Percentiles rank a stretch among this genome's conserved stretches.
Conservation (phyloP, 257 asterid species). For the Plantago elongata region DNA sequence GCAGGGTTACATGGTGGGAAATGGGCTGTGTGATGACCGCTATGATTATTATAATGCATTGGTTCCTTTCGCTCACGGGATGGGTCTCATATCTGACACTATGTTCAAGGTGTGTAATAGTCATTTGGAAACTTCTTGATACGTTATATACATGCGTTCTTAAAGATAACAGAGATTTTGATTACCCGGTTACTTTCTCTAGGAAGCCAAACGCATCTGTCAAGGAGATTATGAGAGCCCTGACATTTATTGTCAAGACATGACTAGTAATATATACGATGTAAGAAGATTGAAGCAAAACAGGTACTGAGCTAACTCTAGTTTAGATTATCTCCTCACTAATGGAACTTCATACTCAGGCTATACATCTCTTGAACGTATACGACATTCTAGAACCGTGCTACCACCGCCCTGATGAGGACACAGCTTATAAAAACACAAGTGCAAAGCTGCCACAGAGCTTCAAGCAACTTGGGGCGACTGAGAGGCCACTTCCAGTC, state of each 20-base stretch:
- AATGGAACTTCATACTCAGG: conserved; percentile 21
- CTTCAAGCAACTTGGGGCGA: conserved; percentile 43
- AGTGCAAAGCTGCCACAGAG: conserved; percentile 36
- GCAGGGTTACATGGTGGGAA: conserved; percentile 63
- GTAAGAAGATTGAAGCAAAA: conserved; percentile 12
- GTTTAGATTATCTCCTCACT: neutral
- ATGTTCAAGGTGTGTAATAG: conserved; percentile 32
- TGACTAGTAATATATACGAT: conserved; percentile 18
- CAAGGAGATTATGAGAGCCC: conserved; percentile 23
- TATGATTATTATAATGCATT: conserved; percentile 44
- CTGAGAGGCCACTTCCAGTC: conserved; percentile 45
- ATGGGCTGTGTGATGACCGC: conserved; percentile 41
- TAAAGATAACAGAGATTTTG: neutral
- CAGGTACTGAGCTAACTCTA: neutral
- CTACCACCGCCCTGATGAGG: conserved; percentile 21
- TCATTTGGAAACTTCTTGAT: neutral
- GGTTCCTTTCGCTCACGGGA: conserved; percentile 47
- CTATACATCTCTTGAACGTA: conserved; percentile 27
- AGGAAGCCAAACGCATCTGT: conserved; percentile 43
- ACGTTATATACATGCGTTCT: no score
- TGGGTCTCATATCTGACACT: conserved; percentile 41
- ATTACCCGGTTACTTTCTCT: conserved; percentile 6
- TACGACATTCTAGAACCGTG: conserved; percentile 57
- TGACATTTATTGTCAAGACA: conserved; percentile 14
- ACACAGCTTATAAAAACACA: conserved; percentile 7